Evolutionary conservation across 352 stramenopile species (phyloP).

Genomic region (Aphanomyces cochlioides): DNA sequence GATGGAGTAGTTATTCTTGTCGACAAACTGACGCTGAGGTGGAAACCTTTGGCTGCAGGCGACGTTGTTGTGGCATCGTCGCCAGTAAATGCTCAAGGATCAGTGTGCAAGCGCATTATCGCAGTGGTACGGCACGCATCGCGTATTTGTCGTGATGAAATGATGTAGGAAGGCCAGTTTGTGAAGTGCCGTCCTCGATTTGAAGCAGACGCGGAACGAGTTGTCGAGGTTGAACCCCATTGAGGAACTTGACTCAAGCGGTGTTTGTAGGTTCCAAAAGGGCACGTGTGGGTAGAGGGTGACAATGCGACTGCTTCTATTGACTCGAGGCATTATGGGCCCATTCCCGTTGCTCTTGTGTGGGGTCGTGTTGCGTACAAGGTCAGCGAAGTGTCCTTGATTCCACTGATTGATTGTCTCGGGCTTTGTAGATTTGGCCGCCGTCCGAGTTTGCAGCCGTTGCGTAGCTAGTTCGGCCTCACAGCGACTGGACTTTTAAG

Average conservation of each 20-base stretch:
- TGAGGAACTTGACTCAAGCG: neutral
- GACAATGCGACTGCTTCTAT: constrained; percentile 93
- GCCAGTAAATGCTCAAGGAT: constrained; percentile 60
- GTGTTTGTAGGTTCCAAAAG: constrained; percentile 72
- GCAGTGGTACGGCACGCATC: constrained; percentile 47
- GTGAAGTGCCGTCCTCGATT: constrained; percentile 77
- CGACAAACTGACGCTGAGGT: constrained; percentile 66
- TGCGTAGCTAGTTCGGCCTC: neutral
- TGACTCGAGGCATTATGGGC: constrained; percentile 93
- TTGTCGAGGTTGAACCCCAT: constrained; percentile 33
- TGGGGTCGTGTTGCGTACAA: constrained; percentile 64
- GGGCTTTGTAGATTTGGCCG: constrained; percentile 14
- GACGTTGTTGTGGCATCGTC: constrained; percentile 83
- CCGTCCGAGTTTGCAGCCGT: neutral
- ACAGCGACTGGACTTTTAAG: too few species aligned
- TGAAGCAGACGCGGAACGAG: constrained; percentile 46
- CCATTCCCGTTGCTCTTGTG: constrained; percentile 86
- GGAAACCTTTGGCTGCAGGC: constrained; percentile 57
- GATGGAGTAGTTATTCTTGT: constrained; percentile 81
- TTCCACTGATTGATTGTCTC: neutral
- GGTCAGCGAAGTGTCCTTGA: constrained; percentile 41
- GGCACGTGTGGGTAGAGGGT: constrained; percentile 95
- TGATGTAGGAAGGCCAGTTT: constrained; percentile 64
- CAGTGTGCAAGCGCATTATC: constrained; percentile 85
- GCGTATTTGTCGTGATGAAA: neutral